phyloP scores from a whole-genome alignment of 176 grass and related monocot genomes.

The Avena insularis region DNA sequence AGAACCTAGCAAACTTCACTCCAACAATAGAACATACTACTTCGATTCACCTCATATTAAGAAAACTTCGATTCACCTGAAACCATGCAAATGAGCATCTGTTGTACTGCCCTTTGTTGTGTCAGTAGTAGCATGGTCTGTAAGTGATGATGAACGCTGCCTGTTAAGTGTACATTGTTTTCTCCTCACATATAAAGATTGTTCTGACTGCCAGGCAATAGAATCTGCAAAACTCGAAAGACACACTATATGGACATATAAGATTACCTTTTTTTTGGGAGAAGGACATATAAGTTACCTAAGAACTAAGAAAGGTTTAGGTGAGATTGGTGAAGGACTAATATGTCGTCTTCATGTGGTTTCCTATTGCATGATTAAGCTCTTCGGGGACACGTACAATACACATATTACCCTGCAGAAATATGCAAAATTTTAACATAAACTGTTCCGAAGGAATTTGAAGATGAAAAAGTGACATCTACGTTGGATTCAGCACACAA shows the following conservation, averaged over 20 bases:
- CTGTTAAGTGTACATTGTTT: not conserved
- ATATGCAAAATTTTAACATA: not conserved
- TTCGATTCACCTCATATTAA: too few species aligned
- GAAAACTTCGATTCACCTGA: too few species aligned
- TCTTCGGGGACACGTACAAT: not conserved
- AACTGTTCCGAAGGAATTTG: not conserved
- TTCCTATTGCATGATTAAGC: not conserved
- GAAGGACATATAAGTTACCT: not conserved
- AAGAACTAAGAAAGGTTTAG: not conserved
- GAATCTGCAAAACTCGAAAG: not conserved
- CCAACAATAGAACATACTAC: too few species aligned
- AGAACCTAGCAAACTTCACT: too few species aligned
- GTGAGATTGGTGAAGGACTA: not conserved
- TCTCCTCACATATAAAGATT: not conserved
- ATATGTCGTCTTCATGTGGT: not conserved
- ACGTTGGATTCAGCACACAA: not conserved
- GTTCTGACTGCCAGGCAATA: not conserved
- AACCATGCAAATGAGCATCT: too few species aligned
- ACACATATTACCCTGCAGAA: not conserved
- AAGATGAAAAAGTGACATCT: not conserved
- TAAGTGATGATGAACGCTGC: not conserved
- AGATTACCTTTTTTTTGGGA: too few species aligned
- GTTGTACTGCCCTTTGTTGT: too few species aligned
- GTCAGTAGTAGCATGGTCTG: not conserved
- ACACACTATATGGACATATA: not conserved